Evolutionary conservation across 345 rosid genomes (phyloP), one percentile per base, ranked within the genome.

Genomic region (Populus tremula): DNA sequence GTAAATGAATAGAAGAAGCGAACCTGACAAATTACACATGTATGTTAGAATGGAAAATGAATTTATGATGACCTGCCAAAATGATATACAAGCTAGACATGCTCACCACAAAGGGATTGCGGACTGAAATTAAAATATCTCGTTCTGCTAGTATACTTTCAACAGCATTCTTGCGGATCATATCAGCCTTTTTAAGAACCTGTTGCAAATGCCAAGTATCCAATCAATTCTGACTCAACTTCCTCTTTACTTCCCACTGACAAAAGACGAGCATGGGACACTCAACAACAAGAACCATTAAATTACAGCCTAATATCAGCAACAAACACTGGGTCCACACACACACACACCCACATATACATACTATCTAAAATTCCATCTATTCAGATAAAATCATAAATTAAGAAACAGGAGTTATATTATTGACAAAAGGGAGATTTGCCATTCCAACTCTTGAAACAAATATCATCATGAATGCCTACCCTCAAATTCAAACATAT

Each of bases 91-190:
- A 85, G 87, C 69, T 79, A 85, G 85, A 86, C 84, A 83, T 81
- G 81, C 99, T 94, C 87, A 96, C 99, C 99, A 96, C 99, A 91
- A 96, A 96, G 76, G 99, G 99, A 84, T 96, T 96, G 81, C 97
- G 97, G 71, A 96, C 99, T 70, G 97, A 91, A 80, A 96, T 96
- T 87, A 96, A 87, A 86, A 96, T 96, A 89, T 96, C 96, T n/a
- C 99, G 97, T 85, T 96, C 99, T 1, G 99, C 99, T 78, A 94
- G 84, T 79, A 96, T 96, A 81, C 99, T 96, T 89, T 96, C 99
- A 77, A 96, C 99, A 71, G 99, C 99, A 89, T 96, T 96, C 87
- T 96, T 96, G 50, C 99, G 97, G 54, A 91, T 89, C 99, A 94
- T 96, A 85, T 96, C 99, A 67, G 99, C 99, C 83, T 96, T 96